phyloP scores from a whole-genome alignment of 345 rosid species.

The Eucalyptus sideroxylon region DNA sequence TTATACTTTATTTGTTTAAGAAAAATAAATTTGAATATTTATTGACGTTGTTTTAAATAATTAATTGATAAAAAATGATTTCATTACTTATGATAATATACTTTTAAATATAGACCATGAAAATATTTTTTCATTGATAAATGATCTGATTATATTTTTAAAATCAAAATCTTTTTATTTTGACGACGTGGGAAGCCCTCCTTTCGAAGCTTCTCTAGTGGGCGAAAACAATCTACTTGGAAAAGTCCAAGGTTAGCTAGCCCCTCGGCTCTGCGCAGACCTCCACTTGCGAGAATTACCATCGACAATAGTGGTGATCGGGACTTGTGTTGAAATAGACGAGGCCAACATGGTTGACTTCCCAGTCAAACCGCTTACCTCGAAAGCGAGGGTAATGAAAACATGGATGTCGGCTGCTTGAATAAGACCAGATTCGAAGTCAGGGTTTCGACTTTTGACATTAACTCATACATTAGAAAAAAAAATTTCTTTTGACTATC shows the following conservation, averaged over 20 bases:
- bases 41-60: no score
- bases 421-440: not conserved
- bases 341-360: not conserved
- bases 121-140: no score
- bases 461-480: not conserved
- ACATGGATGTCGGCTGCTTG: not conserved
- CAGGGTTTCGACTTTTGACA: not conserved
- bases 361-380: not conserved
- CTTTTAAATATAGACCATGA: rapidly evolving
- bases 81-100: rapidly evolving
- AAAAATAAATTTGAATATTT: rapidly evolving
- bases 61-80: rapidly evolving
- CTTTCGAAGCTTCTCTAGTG: not conserved
- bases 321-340: not conserved
- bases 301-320: not conserved
- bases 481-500: not conserved
- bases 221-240: no score
- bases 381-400: not conserved
- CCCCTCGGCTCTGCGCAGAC: not conserved
- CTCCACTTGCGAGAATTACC: not conserved
- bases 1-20: no score
- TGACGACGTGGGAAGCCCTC: not conserved
- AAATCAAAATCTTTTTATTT: rapidly evolving
- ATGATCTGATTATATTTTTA: no score
- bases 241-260: not conserved